Evolutionary conservation across 2,329 filamentous ascomycete genomes (phyloP).

Genomic region (Exophiala calicioides): DNA sequence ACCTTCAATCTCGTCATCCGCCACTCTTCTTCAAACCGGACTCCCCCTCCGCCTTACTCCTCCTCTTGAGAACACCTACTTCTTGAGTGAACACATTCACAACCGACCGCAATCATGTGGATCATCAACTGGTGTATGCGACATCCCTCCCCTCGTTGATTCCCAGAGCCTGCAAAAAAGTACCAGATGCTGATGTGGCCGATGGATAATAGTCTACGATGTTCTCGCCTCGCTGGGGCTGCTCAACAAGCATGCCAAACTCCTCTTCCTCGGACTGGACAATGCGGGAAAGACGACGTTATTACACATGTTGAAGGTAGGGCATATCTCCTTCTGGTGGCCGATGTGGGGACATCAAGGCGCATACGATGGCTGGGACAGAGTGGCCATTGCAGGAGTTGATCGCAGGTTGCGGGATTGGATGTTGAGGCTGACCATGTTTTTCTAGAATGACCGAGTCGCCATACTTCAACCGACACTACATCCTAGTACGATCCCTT

Average conservation of each 20-base stretch:
- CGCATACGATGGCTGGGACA: neutral
- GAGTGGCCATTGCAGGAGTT: neutral
- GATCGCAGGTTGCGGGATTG: conserved; percentile 14
- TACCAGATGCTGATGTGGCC: conserved; percentile 16
- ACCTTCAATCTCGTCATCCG: neutral
- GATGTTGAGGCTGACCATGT: conserved; percentile 5
- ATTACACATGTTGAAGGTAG: conserved; percentile 91
- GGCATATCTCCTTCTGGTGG: no score
- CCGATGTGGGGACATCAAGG: no score
- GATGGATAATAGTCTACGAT: conserved; percentile 69
- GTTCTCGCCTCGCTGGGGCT: conserved; percentile 82
- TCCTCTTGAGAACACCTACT: neutral
- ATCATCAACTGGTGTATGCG: conserved; percentile 89
- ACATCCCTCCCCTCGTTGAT: neutral
- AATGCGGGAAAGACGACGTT: conserved; percentile 94
- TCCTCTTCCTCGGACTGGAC: conserved; percentile 88
- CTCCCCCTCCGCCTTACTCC: neutral
- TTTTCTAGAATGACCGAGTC: conserved; percentile 78
- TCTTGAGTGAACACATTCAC: neutral
- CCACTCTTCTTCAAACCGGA: neutral
- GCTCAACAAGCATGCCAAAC: conserved; percentile 94
- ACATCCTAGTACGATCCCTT: conserved; percentile 72
- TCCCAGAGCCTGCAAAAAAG: neutral
- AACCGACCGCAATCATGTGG: conserved; percentile 64
- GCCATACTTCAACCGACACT: conserved; percentile 87